Base-by-base conservation (phyloP, 2,329 filamentous ascomycete genomes). In the Exophiala calicioides region DNA sequence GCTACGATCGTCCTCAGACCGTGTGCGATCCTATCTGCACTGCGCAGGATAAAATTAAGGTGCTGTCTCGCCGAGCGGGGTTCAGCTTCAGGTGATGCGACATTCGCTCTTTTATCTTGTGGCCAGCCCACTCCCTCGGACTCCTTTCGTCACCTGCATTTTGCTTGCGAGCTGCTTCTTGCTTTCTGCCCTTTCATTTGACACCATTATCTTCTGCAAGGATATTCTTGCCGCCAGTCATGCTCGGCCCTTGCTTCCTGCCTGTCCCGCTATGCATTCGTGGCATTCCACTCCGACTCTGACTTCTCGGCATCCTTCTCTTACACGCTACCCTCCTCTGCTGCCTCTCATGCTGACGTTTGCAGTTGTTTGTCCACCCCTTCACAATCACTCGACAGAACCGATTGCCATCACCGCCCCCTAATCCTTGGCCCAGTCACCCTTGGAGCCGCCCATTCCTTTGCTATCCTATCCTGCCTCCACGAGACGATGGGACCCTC, bases 51-150 rank as follows among this genome's bases (percentile, higher is more conserved):
- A 13, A 34, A 43, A 35, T 34, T 26, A 38, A 39, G 34, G 27
- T 29, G 27, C 15, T 34, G 39, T 39, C 36, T 41, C 41, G 12
- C 21, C 47, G 47, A 42, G 35, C 41, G 41, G 47, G 41, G 35
- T 44, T 42, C 36, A 31, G 36, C 24, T 45, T 18, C 29, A 41
- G 30, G 18, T 41, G 33, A 42, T 32, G 41, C 47, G 31, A 39
- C 30, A 42, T 50, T 46, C 37, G 42, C 36, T 45, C 29, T 38
- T 50, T 33, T n/a, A n/a, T n/a, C n/a, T n/a, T n/a, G n/a, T n/a
- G 33, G 32, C 45, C 26, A 36, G 40, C 38, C 42, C 34, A 44
- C 40, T 36, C 31, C 9, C 34, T 44, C 30, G 37, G 40, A 7
- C 27, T 45, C 30, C 35, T 44, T 49, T 30, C 23, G 46, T 44